These are phyloP conservation scores for Puccinia hordei DNA, from an alignment of 1,284 basidiomycete species.

Conservation along the genomic window DNA sequence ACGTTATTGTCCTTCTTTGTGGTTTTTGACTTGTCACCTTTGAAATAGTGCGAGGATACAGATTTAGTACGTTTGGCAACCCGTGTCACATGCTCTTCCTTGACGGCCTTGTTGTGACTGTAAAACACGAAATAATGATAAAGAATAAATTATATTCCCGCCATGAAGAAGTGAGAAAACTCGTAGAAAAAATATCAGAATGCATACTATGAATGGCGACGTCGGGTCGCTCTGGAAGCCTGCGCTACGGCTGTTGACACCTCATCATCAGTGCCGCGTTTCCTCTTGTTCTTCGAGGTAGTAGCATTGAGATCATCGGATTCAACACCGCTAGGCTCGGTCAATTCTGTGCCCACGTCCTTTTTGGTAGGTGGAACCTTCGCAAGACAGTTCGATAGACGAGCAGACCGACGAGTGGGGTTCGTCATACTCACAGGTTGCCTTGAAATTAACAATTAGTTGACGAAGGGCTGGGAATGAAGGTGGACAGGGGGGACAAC, in stretches of 20 bases:
- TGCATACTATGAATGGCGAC: conserved; percentile 13
- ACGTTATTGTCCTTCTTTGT: no score
- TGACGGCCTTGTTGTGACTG: not conserved
- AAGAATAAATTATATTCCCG: not conserved
- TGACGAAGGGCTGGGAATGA: no score
- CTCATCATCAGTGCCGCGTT: conserved; percentile 3
- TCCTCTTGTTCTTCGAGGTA: conserved; percentile 18
- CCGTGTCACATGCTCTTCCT: not conserved
- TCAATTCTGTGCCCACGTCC: not conserved
- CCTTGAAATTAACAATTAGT: no score
- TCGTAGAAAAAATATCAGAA: not conserved
- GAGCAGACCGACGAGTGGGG: conserved; percentile 14
- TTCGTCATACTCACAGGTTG: no score
- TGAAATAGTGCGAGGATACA: conserved; percentile 26
- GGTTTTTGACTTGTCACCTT: conserved; percentile 1
- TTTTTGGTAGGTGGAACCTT: conserved; percentile 9
- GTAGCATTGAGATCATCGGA: not conserved
- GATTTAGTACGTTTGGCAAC: not conserved
- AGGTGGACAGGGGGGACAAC: no score
- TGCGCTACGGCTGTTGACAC: not conserved
- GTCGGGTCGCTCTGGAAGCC: not conserved
- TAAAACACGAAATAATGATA: not conserved
- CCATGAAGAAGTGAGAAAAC: not conserved
- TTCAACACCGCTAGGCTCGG: conserved; percentile 11
- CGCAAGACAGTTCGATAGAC: conserved; percentile 17